Conservation (phyloP, 768 basidiomycete genomes). For the Cystoderma amianthinum region DNA sequence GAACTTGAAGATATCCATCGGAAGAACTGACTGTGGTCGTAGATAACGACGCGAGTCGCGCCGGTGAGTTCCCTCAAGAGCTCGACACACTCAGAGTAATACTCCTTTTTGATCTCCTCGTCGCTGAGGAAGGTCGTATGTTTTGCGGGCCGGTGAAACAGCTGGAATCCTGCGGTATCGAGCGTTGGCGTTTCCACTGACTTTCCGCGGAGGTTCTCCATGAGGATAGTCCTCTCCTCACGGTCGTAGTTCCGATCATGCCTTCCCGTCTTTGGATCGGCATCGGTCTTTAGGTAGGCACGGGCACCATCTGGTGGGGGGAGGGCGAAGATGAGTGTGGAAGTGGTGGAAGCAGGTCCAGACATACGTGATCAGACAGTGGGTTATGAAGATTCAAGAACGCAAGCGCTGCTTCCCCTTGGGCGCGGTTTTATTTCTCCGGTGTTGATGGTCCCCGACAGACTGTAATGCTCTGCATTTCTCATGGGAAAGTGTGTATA, state of each 20-base stretch:
- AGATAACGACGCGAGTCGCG: conserved; percentile 47
- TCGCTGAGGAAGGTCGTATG: conserved; percentile 37
- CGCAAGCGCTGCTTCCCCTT: too few relatives aligned
- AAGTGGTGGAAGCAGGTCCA: not conserved
- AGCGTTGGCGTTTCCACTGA: conserved; percentile 31
- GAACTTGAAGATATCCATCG: conserved; percentile 4
- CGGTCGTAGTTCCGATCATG: conserved; percentile 13
- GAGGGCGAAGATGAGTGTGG: conserved; percentile 3
- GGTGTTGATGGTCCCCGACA: too few relatives aligned
- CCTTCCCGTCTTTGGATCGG: conserved; percentile 12
- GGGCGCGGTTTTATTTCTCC: too few relatives aligned
- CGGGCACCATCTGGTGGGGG: conserved; percentile 17
- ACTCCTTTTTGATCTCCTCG: conserved; percentile 43
- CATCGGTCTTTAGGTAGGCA: conserved; percentile 16
- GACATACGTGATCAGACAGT: too few relatives aligned
- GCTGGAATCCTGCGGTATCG: conserved; percentile 48
- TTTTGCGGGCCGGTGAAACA: conserved; percentile 22
- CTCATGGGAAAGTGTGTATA: too few relatives aligned
- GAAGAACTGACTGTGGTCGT: conserved; percentile 50
- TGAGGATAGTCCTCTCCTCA: conserved; percentile 20
- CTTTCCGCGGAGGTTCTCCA: conserved; percentile 51
- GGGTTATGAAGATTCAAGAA: too few relatives aligned
- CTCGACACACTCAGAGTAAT: conserved; percentile 56
- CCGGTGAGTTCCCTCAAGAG: conserved; percentile 55
- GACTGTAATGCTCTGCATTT: too few relatives aligned